These are phyloP conservation scores for Takakia lepidozioides DNA, from an alignment of 225 moss, liverwort and hornwort genomes.

Conservation along the genomic window DNA sequence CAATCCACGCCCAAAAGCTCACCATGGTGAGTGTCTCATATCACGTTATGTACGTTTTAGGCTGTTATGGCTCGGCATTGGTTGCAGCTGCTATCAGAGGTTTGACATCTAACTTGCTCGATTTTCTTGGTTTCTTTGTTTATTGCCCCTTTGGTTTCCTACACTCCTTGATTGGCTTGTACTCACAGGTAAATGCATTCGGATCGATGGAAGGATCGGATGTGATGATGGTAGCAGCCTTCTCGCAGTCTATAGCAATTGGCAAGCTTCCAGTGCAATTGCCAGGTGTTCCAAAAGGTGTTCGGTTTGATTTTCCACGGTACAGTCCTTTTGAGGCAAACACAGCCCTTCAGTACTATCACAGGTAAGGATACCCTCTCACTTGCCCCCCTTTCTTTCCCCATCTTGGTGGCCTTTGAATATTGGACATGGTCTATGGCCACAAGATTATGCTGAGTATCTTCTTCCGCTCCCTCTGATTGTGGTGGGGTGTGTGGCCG, in stretches of 20 bases:
- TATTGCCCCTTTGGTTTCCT: too few species aligned
- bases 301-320: conserved; percentile 56
- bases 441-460: background rate
- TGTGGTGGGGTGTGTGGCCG: too few species aligned
- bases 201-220: conserved; percentile 64
- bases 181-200: conserved; percentile 78
- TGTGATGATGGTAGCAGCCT: conserved; percentile 89
- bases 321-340: conserved; percentile 75
- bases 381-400: background rate
- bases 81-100: too few species aligned
- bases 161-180: background rate
- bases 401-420: background rate
- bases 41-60: too few species aligned
- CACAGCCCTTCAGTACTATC: conserved; percentile 71
- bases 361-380: conserved; percentile 68
- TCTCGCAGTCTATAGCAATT: conserved; percentile 80
- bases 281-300: conserved; percentile 78
- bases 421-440: background rate
- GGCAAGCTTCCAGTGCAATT: conserved; percentile 81
- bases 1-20: conserved; percentile 77
- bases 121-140: too few species aligned
- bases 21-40: conserved; percentile 81
- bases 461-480: too few species aligned
- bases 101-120: too few species aligned
- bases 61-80: too few species aligned